Evolutionary conservation across 306 rosid species (phyloP).

Genomic region (Cucurbita ficifolia): DNA sequence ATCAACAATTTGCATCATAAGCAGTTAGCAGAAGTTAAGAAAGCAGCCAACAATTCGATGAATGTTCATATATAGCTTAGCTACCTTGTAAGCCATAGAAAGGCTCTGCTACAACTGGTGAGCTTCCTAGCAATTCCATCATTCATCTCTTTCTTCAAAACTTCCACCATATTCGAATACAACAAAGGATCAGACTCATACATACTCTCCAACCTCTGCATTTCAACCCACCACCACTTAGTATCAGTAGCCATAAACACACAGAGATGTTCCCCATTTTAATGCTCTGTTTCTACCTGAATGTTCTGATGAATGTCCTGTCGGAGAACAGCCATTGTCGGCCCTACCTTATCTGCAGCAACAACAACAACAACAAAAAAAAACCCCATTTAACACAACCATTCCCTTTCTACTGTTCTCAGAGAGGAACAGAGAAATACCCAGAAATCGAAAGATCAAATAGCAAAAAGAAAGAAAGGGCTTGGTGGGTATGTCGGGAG

Average conservation of each 20-base stretch:
- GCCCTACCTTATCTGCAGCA: conserved; percentile 84
- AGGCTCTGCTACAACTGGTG: conserved; percentile 52
- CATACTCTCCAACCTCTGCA: conserved; percentile 58
- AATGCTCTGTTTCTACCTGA: conserved; percentile 26
- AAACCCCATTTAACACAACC: neutral
- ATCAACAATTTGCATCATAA: neutral
- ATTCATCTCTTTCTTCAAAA: conserved; percentile 47
- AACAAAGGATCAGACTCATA: conserved; percentile 38
- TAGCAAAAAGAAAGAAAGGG: conserved; percentile 59
- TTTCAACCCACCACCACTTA: neutral
- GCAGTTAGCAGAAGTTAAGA: neutral
- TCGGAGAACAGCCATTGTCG: conserved; percentile 82
- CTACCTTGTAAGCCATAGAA: conserved; percentile 87
- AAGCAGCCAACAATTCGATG: neutral
- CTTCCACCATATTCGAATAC: conserved; percentile 64
- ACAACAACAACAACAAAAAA: neutral
- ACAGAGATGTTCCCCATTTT: neutral
- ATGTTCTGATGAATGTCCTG: conserved; percentile 75
- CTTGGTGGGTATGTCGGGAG: conserved; percentile 43
- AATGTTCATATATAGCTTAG: neutral
- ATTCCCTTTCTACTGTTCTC: neutral
- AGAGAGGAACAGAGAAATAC: conserved; percentile 20
- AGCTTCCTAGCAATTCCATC: conserved; percentile 32
- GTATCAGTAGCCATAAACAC: neutral
- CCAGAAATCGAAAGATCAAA: conserved; percentile 70